Conservation (phyloP, 805 yeast genomes). For the Suhomyces faveliae region DNA sequence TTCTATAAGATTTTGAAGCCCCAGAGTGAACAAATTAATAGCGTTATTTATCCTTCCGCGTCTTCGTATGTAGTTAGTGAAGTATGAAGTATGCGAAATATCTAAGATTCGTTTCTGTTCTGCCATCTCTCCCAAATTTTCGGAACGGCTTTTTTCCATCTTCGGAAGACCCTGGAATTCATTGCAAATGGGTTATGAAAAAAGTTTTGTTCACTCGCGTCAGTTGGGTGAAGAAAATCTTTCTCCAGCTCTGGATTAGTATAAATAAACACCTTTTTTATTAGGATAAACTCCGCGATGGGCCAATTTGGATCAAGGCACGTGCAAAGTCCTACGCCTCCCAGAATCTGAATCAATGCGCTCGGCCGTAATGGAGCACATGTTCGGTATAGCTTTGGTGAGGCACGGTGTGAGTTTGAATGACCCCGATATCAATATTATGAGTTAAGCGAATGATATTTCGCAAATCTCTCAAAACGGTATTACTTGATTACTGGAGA, state of each 20-base stretch:
- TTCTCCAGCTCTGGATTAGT: not conserved
- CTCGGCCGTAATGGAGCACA: not conserved
- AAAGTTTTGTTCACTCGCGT: slow-evolving; percentile 1
- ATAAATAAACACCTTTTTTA: not conserved
- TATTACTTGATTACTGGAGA: not conserved
- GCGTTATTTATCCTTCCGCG: not conserved
- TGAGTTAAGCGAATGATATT: not conserved
- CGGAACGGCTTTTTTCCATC: not conserved
- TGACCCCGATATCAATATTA: not conserved
- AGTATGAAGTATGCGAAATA: too few species aligned
- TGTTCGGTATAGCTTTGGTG: not conserved
- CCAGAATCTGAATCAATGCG: not conserved
- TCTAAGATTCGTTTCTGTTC: too few species aligned
- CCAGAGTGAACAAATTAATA: not conserved
- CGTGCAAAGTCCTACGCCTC: not conserved
- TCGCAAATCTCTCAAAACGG: not conserved
- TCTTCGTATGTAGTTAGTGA: not conserved
- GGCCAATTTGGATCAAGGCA: not conserved
- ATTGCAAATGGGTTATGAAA: not conserved
- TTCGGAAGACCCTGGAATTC: not conserved
- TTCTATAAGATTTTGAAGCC: not conserved
- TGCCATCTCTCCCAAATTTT: too few species aligned
- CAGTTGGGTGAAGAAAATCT: not conserved
- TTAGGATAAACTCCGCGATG: not conserved
- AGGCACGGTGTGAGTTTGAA: not conserved